These are phyloP conservation scores for Diutina siamensis DNA, from an alignment of 1,139 yeast species.

Conservation along the genomic window DNA sequence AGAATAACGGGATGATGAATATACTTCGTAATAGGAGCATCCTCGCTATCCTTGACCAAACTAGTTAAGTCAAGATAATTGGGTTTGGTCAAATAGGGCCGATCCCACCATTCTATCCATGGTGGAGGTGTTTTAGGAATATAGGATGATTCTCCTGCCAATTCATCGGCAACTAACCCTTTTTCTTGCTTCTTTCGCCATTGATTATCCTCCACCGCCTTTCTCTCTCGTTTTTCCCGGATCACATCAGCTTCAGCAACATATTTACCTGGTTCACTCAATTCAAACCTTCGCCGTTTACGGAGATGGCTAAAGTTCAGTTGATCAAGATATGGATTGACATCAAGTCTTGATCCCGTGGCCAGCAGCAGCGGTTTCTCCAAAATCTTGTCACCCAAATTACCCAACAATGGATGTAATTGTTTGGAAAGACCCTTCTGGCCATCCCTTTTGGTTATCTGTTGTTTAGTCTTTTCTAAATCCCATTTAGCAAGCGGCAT, in stretches of 20 bases:
- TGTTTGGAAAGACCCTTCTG: slow-evolving; percentile 20
- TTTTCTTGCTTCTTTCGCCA: slow-evolving; percentile 16
- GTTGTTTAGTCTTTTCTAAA: not conserved
- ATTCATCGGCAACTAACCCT: slow-evolving; percentile 39
- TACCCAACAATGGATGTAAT: slow-evolving; percentile 47
- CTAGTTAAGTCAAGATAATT: slow-evolving; percentile 13
- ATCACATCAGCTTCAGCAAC: slow-evolving; percentile 43
- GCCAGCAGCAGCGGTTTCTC: slow-evolving; percentile 20
- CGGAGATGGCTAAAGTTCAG: slow-evolving; percentile 10
- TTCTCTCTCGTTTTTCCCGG: slow-evolving; percentile 27
- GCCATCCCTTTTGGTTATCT: not conserved
- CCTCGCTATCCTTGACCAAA: slow-evolving; percentile 23
- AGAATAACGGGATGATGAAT: slow-evolving; percentile 77
- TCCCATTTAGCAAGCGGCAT: not conserved
- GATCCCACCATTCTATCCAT: slow-evolving; percentile 76
- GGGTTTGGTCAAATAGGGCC: slow-evolving; percentile 27
- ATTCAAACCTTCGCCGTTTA: slow-evolving; percentile 23
- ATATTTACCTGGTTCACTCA: slow-evolving; percentile 53
- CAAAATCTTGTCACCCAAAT: slow-evolving; percentile 15
- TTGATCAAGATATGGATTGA: slow-evolving; percentile 56
- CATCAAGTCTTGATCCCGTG: slow-evolving; percentile 22
- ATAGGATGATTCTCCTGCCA: slow-evolving; percentile 41
- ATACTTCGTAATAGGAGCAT: slow-evolving; percentile 45
- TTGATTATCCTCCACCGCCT: slow-evolving; percentile 17
- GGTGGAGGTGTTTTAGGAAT: slow-evolving; percentile 40